A percentile compares a stretch with the other conserved stretches of the same genome.
phyloP scores from a whole-genome alignment of 768 basidiomycete genomes.

The Macrolepiota fuliginosa region DNA sequence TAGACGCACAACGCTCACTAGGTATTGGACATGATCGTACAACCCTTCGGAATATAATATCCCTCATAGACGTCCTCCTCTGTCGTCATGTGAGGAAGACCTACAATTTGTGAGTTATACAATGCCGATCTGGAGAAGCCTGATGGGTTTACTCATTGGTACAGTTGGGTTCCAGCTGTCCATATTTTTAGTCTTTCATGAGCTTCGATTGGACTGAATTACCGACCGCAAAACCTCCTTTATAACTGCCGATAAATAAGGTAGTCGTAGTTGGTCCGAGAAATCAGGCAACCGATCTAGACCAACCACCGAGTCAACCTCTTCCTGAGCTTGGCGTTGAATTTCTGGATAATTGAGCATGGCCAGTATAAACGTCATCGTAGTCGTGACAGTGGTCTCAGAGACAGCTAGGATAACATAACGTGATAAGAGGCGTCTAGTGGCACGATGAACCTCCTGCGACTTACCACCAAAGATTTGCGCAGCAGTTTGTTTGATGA shows the following conservation, averaged over 20 bases:
- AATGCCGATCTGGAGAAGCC: not conserved
- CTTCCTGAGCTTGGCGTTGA: too few relatives aligned
- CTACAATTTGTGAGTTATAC: not conserved
- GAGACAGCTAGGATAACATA: too few relatives aligned
- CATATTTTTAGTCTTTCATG: not conserved
- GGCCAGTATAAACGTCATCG: too few relatives aligned
- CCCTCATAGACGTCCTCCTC: constrained; percentile 1
- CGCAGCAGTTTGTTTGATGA: not conserved
- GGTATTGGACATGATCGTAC: not conserved
- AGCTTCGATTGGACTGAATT: not conserved
- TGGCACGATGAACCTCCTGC: too few relatives aligned
- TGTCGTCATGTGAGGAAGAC: not conserved
- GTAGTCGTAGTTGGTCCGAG: too few relatives aligned
- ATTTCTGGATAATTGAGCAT: too few relatives aligned
- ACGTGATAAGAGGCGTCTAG: too few relatives aligned
- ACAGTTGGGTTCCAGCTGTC: not conserved
- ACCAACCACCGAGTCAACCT: too few relatives aligned
- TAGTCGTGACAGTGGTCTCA: too few relatives aligned
- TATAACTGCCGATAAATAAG: too few relatives aligned
- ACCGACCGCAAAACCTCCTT: too few relatives aligned
- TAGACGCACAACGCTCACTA: not conserved
- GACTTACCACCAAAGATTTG: constrained; percentile 5
- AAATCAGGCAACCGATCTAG: too few relatives aligned
- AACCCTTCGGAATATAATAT: constrained; percentile 2
- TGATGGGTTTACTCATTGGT: not conserved